A percentile compares a stretch with the other conserved stretches of the same genome.
Evolutionary conservation across 208 protist species (phyloP).

Genomic region (Crithidia sp.): DNA sequence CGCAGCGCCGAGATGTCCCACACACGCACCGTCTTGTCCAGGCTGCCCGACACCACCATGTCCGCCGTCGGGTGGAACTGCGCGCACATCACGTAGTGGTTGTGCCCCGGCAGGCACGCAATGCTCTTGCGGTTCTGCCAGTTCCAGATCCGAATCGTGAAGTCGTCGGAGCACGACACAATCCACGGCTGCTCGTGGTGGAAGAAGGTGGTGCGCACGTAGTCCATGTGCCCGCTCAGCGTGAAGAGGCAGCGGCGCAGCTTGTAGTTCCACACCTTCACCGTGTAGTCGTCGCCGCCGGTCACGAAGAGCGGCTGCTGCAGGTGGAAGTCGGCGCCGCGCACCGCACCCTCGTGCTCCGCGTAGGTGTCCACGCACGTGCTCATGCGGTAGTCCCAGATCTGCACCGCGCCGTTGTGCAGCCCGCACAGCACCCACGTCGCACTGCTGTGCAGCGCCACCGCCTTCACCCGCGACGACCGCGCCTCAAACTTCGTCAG

Average conservation of each 20-base stretch:
- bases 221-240: slow-evolving; percentile 98
- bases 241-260: slow-evolving; percentile 97
- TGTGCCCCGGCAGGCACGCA: slow-evolving; percentile 95
- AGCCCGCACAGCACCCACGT: slow-evolving; percentile 98
- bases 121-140: slow-evolving; percentile 97
- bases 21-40: slow-evolving; percentile 99
- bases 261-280: slow-evolving; percentile 99
- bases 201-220: slow-evolving; percentile 99
- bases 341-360: slow-evolving; percentile 96
- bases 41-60: slow-evolving; percentile 97
- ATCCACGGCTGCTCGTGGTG: slow-evolving; percentile 98
- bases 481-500: slow-evolving; percentile 98
- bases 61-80: slow-evolving; percentile 96
- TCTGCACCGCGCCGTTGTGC: slow-evolving; percentile 98
- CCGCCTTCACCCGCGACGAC: slow-evolving; percentile 97
- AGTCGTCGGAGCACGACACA: slow-evolving; percentile 98
- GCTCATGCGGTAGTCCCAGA: slow-evolving; percentile 99
- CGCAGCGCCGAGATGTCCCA: slow-evolving; percentile 98
- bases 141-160: slow-evolving; percentile 99
- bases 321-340: slow-evolving; percentile 98
- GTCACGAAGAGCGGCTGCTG: slow-evolving; percentile 99
- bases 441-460: slow-evolving; percentile 98
- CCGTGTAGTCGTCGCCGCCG: slow-evolving; percentile 99
- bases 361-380: slow-evolving; percentile 97
- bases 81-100: slow-evolving; percentile 99